Evolutionary conservation across 176 grass and related monocot species (phyloP).

Genomic region (Carex parvula): DNA sequence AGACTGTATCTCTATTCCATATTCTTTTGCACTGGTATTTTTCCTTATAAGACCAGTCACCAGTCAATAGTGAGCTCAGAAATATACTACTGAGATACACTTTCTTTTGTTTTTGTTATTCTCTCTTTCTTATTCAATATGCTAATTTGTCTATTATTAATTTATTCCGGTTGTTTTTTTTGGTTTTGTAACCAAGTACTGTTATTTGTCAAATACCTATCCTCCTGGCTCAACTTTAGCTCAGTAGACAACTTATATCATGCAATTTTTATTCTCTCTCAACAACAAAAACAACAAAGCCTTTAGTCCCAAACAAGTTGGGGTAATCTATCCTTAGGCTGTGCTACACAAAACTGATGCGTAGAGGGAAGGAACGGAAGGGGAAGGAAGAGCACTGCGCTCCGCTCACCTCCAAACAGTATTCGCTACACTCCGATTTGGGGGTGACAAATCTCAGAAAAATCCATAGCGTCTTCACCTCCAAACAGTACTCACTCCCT

Average conservation of each 20-base stretch:
- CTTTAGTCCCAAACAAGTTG: too few relatives aligned
- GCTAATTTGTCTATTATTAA: neutral
- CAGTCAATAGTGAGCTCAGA: neutral
- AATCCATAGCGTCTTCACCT: too few relatives aligned
- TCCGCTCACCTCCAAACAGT: too few relatives aligned
- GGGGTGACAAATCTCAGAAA: too few relatives aligned
- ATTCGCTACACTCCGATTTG: too few relatives aligned
- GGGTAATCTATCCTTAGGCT: too few relatives aligned
- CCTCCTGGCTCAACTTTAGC: neutral
- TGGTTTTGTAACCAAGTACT: neutral
- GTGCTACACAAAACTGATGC: too few relatives aligned
- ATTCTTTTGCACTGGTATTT: neutral
- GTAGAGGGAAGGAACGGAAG: too few relatives aligned
- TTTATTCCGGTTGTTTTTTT: neutral
- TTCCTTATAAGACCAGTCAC: neutral
- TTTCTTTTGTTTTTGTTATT: neutral
- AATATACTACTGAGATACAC: neutral
- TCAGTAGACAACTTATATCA: neutral
- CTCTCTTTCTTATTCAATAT: neutral
- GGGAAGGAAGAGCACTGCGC: too few relatives aligned
- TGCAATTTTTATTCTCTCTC: neutral
- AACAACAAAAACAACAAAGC: too few relatives aligned
- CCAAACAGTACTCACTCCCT: too few relatives aligned
- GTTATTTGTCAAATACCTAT: neutral
- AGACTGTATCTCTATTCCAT: slow-evolving; percentile 9